Base-by-base conservation (phyloP, 2,329 filamentous ascomycete species). In the Pyricularia grisea region DNA sequence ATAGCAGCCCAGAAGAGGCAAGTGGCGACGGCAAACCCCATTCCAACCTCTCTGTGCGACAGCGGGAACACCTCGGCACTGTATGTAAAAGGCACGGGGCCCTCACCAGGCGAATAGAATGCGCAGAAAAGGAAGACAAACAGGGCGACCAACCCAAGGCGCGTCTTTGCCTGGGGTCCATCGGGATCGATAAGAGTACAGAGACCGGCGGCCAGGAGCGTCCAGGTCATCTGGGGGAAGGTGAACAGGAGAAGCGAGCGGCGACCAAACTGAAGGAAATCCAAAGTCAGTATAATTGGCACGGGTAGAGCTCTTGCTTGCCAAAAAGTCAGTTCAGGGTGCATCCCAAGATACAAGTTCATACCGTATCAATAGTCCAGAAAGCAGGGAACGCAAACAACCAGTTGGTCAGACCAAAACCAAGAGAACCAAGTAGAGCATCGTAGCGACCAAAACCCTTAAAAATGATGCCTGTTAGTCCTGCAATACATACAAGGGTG, bases 61-160 rank as follows among this genome's bases (percentile, higher is more conserved):
- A 92, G 83, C 0, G 90, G 89, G 75, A 90, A 92, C 1, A 91
- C 87, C 76, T 92, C 90, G 66, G 89, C 88, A 3, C 83, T 85
- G 78, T 91, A 92, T 0, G 87, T 87, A 75, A 89, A 92, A 0
- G 89, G 89, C 12, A 92, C 89, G 11, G 86, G 86, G 0, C 88
- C 90, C 78, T 92, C 89, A 2, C 85, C 75, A 9, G 75, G 75
- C 2, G 75, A 77, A 70, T 77, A 76, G 66, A 74, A 75, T 27
- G 73, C 73, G 23, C 71, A 70, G 50, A 77, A 77, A 63, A 77
- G 68, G 72, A 74, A 77, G 64, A 76, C 68, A 55, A 76, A 76
- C 72, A 88, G 76, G 0, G 87, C 85, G 64, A 90, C 83, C 0
- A 86, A 76, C 0, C 78, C 86, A 14, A 75, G 78, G 66, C 71